Percentiles rank a stretch among this genome's conserved stretches.
phyloP scores from a whole-genome alignment of 23 red algal genomes.

The Chondrus crispus region DNA sequence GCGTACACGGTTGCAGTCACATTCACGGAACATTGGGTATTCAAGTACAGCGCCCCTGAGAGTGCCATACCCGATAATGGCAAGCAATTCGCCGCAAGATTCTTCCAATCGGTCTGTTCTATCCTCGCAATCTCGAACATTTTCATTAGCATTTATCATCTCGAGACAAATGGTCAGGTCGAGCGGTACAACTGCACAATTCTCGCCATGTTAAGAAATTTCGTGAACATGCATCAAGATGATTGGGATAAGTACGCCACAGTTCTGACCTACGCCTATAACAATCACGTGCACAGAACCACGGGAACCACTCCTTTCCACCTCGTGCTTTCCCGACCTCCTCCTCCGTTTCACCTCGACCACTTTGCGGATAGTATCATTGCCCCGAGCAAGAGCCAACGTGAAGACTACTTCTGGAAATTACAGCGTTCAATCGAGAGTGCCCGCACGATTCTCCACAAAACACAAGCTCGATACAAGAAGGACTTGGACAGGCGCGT shows the following conservation, averaged over 20 bases:
- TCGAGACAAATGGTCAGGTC: neutral
- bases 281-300: neutral
- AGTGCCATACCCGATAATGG: neutral
- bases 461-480: neutral
- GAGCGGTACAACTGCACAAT: slow-evolving; percentile 20
- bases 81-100: neutral
- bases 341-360: neutral
- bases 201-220: neutral
- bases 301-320: neutral
- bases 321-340: neutral
- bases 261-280: neutral
- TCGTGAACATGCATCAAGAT: neutral
- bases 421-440: no score
- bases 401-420: no score
- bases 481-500: neutral
- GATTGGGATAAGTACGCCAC: neutral
- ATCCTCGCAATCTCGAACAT: neutral
- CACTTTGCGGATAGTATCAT: no score
- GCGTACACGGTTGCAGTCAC: neutral
- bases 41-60: neutral
- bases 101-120: neutral
- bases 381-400: no score
- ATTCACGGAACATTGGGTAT: neutral
- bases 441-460: no score
- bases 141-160: neutral